phyloP scores from a whole-genome alignment of 1,139 yeast species.

The Candida tropicalis region DNA sequence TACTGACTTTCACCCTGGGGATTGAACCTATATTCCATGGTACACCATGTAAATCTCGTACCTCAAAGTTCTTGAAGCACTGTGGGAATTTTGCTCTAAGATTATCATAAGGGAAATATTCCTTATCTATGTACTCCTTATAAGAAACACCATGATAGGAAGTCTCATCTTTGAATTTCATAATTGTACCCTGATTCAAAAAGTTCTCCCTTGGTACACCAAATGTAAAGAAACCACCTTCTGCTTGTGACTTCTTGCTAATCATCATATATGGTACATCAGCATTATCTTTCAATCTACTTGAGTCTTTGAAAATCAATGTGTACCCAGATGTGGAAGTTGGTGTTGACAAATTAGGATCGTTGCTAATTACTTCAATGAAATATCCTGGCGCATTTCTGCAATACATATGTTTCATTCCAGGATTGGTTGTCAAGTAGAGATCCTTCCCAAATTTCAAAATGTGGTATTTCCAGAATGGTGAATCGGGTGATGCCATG shows the following conservation, averaged over 20 bases:
- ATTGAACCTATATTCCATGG: conserved; percentile 51
- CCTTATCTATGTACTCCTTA: conserved; percentile 28
- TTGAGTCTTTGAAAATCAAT: conserved; percentile 35
- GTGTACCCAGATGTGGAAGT: conserved; percentile 28
- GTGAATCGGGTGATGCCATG: conserved; percentile 19
- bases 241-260: conserved; percentile 26
- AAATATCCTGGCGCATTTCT: conserved; percentile 60
- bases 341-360: conserved; percentile 16
- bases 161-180: conserved; percentile 13
- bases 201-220: conserved; percentile 17
- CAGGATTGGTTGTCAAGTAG: conserved; percentile 64
- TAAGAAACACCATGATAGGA: conserved; percentile 31
- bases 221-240: conserved; percentile 37
- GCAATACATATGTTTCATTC: conserved; percentile 53
- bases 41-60: conserved; percentile 28
- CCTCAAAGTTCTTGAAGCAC: conserved; percentile 32
- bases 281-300: conserved; percentile 25
- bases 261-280: conserved; percentile 33
- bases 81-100: conserved; percentile 12
- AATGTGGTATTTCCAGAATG: conserved; percentile 66
- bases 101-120: conserved; percentile 25
- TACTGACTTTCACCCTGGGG: conserved; percentile 35
- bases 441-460: conserved; percentile 50
- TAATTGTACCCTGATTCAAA: conserved; percentile 10
- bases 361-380: conserved; percentile 36